Conservation (phyloP, 768 basidiomycete genomes). For the Kwoniella sp. region DNA sequence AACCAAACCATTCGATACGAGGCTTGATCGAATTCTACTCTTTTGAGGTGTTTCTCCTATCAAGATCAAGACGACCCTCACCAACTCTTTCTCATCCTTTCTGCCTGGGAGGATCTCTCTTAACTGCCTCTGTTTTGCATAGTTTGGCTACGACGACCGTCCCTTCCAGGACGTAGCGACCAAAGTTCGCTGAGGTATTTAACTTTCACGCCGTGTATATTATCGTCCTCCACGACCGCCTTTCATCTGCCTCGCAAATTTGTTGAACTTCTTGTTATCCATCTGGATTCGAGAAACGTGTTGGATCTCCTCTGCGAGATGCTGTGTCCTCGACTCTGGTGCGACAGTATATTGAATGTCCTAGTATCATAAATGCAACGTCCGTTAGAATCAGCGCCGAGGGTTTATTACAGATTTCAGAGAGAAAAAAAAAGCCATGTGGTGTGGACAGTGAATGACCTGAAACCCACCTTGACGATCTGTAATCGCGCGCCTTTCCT, state of each 20-base stretch:
- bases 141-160: no score
- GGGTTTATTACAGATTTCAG: no score
- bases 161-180: no score
- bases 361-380: slow-evolving; percentile 13
- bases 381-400: no score
- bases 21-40: no score
- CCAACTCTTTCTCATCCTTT: background rate
- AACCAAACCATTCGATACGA: background rate
- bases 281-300: slow-evolving; percentile 37
- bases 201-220: background rate
- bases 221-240: slow-evolving; percentile 19
- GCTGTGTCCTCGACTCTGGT: slow-evolving; percentile 34
- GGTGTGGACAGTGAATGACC: background rate
- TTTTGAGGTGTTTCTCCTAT: no score
- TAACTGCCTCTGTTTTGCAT: no score
- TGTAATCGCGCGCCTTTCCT: slow-evolving; percentile 42
- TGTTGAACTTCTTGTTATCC: slow-evolving; percentile 51
- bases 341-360: slow-evolving; percentile 48
- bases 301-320: slow-evolving; percentile 36
- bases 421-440: no score
- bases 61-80: no score
- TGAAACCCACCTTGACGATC: slow-evolving; percentile 31
- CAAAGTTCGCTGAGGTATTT: background rate
- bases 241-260: slow-evolving; percentile 46
- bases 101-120: no score